These are phyloP conservation scores for Goffeauzyma gilvescens DNA, from an alignment of 768 basidiomycete genomes.

Conservation along the genomic window DNA sequence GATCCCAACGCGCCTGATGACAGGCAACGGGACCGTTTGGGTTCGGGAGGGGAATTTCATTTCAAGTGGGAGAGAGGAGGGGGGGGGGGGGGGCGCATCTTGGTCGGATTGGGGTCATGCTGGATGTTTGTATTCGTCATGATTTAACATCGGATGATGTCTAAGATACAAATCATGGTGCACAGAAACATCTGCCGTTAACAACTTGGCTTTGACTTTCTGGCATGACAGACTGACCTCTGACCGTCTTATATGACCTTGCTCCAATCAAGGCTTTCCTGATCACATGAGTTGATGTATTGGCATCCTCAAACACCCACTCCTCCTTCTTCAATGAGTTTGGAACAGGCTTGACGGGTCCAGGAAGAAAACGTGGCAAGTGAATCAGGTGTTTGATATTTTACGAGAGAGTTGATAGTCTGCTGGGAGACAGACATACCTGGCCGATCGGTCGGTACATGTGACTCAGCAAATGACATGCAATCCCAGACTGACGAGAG, in stretches of 20 bases:
- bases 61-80: too few relatives aligned
- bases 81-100: too few relatives aligned
- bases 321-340: background rate
- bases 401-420: constrained; percentile 8
- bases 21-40: too few relatives aligned
- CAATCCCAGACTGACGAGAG: constrained; percentile 26
- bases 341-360: background rate
- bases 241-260: constrained; percentile 14
- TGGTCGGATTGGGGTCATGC: too few relatives aligned
- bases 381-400: constrained; percentile 2
- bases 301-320: constrained; percentile 28
- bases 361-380: constrained; percentile 1
- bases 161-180: background rate
- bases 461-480: constrained; percentile 29
- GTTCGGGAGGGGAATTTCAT: too few relatives aligned
- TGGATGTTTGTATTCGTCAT: too few relatives aligned
- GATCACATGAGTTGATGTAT: constrained; percentile 31
- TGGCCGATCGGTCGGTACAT: constrained; percentile 18
- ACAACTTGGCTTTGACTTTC: constrained; percentile 25
- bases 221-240: too few relatives aligned
- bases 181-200: constrained; percentile 24
- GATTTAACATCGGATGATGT: too few relatives aligned
- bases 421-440: constrained; percentile 20
- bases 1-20: too few relatives aligned
- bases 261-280: constrained; percentile 23